Evolutionary conservation across 495 filamentous ascomycete genomes (phyloP), one percentile per base, ranked within the genome.

Genomic region (Haplographium delicatum): DNA sequence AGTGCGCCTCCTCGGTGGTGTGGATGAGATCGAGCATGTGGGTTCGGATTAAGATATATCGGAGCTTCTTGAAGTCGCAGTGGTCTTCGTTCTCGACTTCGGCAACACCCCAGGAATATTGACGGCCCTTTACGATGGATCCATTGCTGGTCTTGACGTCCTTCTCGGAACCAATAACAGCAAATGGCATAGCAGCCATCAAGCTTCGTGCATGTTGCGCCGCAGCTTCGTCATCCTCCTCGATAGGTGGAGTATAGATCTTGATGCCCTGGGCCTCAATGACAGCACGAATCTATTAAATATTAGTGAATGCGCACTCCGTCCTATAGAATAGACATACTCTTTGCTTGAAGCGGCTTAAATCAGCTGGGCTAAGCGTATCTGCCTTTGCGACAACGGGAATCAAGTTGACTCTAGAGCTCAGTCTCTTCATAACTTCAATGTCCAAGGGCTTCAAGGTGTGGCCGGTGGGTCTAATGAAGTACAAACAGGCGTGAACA

Each of bases 41-140:
- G n/a, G 94, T 98, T 63, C 93, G 89, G 75, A 98, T 97, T 55
- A 98, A 78, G 62, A 97, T 97, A 16, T 90, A 95, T 58, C 93
- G 91, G 53, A 98, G 85, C 76, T 98, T 98, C 86, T 98, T 98
- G 75, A 98, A 98, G 73, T 98, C 93, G 71, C 93, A 98, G 82
- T 98, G 93, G 54, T 97, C 93, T 69, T 98, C 93, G 68, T 98
- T 97, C 81, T 98, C 93, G 44, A 98, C 93, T 68, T 98, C 93
- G 48, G 94, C 93, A 56, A 97, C 93, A 74, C 93, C 93, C 93
- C 93, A 98, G 44, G 89, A 88, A 69, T 98, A 98, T 71, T 97
- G 93, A 44, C 93, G 93, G 57, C 93, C 93, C 80, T 97, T 98
- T 62, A 97, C 88, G 54, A 95, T 91, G 65, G 91, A 90, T 56